Conservation (phyloP, 2,329 filamentous ascomycete species). For the Emericellopsis cladophorae region DNA sequence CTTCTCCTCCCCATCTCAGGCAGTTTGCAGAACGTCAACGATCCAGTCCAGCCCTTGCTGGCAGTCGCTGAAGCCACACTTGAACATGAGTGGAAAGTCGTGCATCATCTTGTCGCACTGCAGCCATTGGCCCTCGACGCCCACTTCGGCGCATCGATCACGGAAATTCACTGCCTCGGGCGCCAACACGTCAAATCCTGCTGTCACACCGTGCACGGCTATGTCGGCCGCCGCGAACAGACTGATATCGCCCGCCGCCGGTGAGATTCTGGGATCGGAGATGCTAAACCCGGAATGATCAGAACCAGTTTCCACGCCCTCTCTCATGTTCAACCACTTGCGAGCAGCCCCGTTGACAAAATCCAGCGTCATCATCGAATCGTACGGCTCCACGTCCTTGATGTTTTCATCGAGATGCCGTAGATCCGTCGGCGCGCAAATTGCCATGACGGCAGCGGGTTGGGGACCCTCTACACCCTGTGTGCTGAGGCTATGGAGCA, state of each 20-base stretch:
- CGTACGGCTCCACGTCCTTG: slow-evolving; percentile 5
- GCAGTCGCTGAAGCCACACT: slow-evolving; percentile 33
- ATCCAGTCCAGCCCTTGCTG: slow-evolving; percentile 27
- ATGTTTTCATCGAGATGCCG: slow-evolving; percentile 10
- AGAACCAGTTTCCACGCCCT: not conserved
- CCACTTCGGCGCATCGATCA: slow-evolving; percentile 26
- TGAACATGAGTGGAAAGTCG: slow-evolving; percentile 38
- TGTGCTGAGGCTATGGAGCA: slow-evolving; percentile 20
- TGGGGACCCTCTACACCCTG: slow-evolving; percentile 14
- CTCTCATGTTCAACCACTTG: slow-evolving; percentile 6
- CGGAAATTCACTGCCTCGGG: slow-evolving; percentile 37
- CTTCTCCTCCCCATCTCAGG: not conserved
- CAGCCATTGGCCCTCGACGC: slow-evolving; percentile 39
- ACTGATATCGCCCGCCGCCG: slow-evolving; percentile 28
- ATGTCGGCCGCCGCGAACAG: slow-evolving; percentile 18
- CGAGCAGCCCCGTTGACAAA: slow-evolving; percentile 11
- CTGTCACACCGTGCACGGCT: slow-evolving; percentile 37
- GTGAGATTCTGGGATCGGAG: slow-evolving; percentile 32
- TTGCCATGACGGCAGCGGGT: slow-evolving; percentile 19
- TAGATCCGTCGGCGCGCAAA: slow-evolving; percentile 31
- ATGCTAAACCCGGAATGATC: slow-evolving; percentile 6
- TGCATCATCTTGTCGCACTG: slow-evolving; percentile 50
- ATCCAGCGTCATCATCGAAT: slow-evolving; percentile 10
- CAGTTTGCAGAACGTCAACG: slow-evolving; percentile 7
- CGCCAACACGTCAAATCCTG: slow-evolving; percentile 36